These are phyloP conservation scores for Mycena pura DNA, from an alignment of 768 basidiomycete species.

Conservation along the genomic window DNA sequence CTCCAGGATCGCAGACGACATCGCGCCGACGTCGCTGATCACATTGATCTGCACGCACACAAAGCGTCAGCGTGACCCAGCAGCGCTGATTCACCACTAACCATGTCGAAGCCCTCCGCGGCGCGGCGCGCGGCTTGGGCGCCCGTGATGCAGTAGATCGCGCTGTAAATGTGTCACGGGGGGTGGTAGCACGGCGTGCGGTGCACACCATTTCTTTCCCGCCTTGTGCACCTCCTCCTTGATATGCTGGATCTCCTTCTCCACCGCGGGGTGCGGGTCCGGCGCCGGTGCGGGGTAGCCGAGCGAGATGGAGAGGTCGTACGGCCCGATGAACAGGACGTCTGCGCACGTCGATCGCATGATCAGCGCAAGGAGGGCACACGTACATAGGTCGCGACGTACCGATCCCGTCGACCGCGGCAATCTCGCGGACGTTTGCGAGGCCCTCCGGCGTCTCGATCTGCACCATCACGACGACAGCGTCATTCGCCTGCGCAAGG, in stretches of 20 bases:
- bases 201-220: constrained; percentile 66
- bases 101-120: constrained; percentile 60
- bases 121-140: constrained; percentile 50
- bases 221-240: constrained; percentile 54
- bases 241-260: constrained; percentile 63
- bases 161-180: constrained; percentile 39
- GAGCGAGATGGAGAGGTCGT: constrained; percentile 67
- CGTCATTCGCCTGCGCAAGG: constrained; percentile 59
- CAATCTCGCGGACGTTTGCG: constrained; percentile 64
- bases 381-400: constrained; percentile 35
- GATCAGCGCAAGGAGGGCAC: constrained; percentile 15
- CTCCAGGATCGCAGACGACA: constrained; percentile 42
- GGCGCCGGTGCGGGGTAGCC: constrained; percentile 69
- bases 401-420: constrained; percentile 68
- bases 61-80: too few relatives aligned
- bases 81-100: constrained; percentile 23
- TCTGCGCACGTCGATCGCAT: constrained; percentile 52
- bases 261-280: constrained; percentile 68
- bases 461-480: constrained; percentile 65
- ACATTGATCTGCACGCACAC: constrained; percentile 61
- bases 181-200: background rate
- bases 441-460: constrained; percentile 71
- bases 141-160: constrained; percentile 55
- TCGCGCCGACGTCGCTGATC: constrained; percentile 49
- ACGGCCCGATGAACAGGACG: constrained; percentile 70